Evolutionary conservation across 257 asterid species (phyloP), one percentile per base, ranked within the genome.

Genomic region (Solanum rostratum): DNA sequence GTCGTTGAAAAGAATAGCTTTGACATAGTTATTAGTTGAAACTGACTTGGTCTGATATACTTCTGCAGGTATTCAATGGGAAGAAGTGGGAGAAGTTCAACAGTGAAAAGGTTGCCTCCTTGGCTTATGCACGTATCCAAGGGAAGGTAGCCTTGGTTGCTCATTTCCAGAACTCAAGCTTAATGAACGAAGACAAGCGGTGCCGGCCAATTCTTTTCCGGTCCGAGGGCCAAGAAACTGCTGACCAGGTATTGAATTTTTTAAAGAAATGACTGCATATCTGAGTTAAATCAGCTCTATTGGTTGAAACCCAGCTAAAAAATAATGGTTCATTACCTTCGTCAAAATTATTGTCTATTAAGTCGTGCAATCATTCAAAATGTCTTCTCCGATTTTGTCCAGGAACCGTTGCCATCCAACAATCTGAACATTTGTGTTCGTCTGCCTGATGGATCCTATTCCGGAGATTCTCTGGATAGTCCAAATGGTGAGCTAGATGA

Each of bases 11-110:
- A 5, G 24, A 22, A 57, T 1, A 10, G 54, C 15, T n/a, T 29
- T 57, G 19, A 22, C 24, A 57, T 49, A 39, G 66, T 59, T 15
- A 81, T 50, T 71, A 18, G 73, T 82, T 82, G 60, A 11, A 22
- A 82, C 37, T 82, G 85, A 82, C 45, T 82, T 46, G 11, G 30
- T 11, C 2, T 49, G 78, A 66, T 43, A 46, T 66, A 83, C 39
- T 22, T 59, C 78, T 73, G 66, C 89, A 96, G 99, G 94, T 88
- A 83, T 93, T 96, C 85, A 93, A 96, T 84, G 99, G 98, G 88
- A 96, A 92, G 94, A 96, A 92, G 89, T 96, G 99, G 99, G 99
- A 96, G 70, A 96, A 93, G 90, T 96, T 96, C 52, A 96, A 96
- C 66, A 95, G 98, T 49, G 99, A 95, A 85, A 96, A 96, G 89